phyloP scores from a whole-genome alignment of 441 rosid genomes.

The Pelargonium cotyledonis region DNA sequence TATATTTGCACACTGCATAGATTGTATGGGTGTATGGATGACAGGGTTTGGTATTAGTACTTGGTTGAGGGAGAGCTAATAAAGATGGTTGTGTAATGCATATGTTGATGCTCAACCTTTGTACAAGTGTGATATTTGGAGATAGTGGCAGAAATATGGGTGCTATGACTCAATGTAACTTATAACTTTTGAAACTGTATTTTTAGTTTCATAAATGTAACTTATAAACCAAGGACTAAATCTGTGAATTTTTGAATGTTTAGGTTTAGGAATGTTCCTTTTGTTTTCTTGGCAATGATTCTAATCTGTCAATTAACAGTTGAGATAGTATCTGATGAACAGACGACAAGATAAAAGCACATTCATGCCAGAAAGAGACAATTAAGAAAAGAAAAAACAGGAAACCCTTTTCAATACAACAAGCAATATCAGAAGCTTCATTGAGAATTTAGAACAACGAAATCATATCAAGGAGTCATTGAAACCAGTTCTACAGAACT shows the following conservation, averaged over 20 bases:
- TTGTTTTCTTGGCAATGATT: background rate
- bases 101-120: background rate
- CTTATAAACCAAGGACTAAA: background rate
- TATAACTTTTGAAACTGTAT: background rate
- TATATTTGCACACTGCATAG: constrained; percentile 13
- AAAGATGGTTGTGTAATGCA: constrained; percentile 14
- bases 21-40: constrained; percentile 13
- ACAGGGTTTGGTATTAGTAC: constrained; percentile 6
- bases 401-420: background rate
- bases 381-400: background rate
- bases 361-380: background rate
- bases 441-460: background rate
- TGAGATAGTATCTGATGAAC: background rate
- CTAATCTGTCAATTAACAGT: background rate
- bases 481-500: background rate
- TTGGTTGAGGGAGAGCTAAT: constrained; percentile 8
- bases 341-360: background rate
- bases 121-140: background rate
- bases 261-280: background rate
- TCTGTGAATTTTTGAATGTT: no score
- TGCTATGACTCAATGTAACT: background rate
- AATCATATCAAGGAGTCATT: background rate
- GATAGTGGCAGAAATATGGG: background rate
- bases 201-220: background rate
- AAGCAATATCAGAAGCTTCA: background rate